A percentile compares a stretch with the other conserved stretches of the same genome.
Conservation (phyloP, 768 basidiomycete species). For the Tulasnella sp. region DNA sequence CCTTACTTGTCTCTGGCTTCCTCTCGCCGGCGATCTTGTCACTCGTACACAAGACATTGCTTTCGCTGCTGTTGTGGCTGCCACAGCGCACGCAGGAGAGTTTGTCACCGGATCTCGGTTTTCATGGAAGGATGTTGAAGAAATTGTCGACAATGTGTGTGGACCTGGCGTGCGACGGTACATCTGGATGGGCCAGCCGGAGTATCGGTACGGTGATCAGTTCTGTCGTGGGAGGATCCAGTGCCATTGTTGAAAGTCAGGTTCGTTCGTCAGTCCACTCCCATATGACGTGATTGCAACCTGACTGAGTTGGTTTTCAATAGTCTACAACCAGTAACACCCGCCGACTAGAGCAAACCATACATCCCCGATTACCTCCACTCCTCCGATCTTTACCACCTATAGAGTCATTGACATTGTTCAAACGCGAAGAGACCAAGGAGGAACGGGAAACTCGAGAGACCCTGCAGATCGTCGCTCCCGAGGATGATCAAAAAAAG, state of each 20-base stretch:
- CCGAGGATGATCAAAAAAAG: neutral
- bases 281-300: neutral
- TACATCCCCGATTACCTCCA: conserved; percentile 75
- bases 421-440: conserved; percentile 48
- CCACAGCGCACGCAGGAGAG: neutral
- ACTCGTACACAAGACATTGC: neutral
- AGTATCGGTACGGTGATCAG: conserved; percentile 16
- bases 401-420: conserved; percentile 49
- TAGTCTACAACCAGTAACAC: neutral
- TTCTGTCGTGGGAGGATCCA: neutral
- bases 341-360: conserved; percentile 40
- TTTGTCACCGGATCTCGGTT: conserved; percentile 26
- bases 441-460: conserved; percentile 46
- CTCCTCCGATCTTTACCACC: conserved; percentile 55
- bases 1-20: conserved; percentile 2
- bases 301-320: neutral
- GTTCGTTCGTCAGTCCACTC: neutral
- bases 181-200: conserved; percentile 19
- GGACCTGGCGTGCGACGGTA: conserved; percentile 40
- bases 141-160: conserved; percentile 40
- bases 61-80: conserved; percentile 15
- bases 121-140: conserved; percentile 36
- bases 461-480: conserved; percentile 23
- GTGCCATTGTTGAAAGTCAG: neutral
- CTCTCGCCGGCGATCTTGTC: neutral